phyloP scores from a whole-genome alignment of 2,329 filamentous ascomycete genomes.

The Proliferodiscus dingleyae region DNA sequence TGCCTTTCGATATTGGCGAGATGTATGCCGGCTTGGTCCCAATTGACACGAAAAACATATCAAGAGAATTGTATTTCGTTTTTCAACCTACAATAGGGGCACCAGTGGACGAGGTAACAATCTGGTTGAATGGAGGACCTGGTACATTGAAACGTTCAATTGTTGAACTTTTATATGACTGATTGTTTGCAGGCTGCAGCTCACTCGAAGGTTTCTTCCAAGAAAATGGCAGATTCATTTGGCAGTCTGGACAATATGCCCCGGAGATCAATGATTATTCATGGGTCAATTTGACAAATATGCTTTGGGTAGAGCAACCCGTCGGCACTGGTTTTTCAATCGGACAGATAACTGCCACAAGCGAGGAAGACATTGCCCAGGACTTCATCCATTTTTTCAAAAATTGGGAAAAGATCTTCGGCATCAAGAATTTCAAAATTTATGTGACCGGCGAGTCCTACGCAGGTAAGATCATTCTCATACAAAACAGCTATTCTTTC shows the following conservation, averaged over 20 bases:
- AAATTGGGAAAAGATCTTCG: slow-evolving; percentile 57
- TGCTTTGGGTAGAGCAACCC: slow-evolving; percentile 29
- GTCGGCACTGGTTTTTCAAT: slow-evolving; percentile 47
- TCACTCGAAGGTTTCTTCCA: slow-evolving; percentile 90
- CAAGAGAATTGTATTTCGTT: slow-evolving; percentile 49
- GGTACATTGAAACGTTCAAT: slow-evolving; percentile 46
- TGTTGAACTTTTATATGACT: too few species aligned
- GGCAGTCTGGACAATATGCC: slow-evolving; percentile 26
- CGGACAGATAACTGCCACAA: slow-evolving; percentile 46
- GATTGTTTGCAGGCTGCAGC: slow-evolving; percentile 53
- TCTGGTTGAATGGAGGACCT: slow-evolving; percentile 94
- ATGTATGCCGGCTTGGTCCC: slow-evolving; percentile 21
- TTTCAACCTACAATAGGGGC: slow-evolving; percentile 46
- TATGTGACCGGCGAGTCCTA: slow-evolving; percentile 62
- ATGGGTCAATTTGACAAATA: slow-evolving; percentile 28
- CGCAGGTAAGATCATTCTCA: slow-evolving; percentile 36
- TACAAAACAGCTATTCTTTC: too few species aligned
- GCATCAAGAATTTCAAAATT: slow-evolving; percentile 50
- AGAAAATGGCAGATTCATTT: slow-evolving; percentile 27
- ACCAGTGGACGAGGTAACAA: slow-evolving; percentile 43
- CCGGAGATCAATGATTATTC: slow-evolving; percentile 26
- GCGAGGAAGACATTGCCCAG: slow-evolving; percentile 47
- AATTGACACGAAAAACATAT: slow-evolving; percentile 36
- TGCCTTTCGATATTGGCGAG: slow-evolving; percentile 30
- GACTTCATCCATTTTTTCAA: slow-evolving; percentile 60